These are phyloP conservation scores for Selenicereus undatus DNA, from an alignment of 148 eudicot genomes.

Conservation along the genomic window DNA sequence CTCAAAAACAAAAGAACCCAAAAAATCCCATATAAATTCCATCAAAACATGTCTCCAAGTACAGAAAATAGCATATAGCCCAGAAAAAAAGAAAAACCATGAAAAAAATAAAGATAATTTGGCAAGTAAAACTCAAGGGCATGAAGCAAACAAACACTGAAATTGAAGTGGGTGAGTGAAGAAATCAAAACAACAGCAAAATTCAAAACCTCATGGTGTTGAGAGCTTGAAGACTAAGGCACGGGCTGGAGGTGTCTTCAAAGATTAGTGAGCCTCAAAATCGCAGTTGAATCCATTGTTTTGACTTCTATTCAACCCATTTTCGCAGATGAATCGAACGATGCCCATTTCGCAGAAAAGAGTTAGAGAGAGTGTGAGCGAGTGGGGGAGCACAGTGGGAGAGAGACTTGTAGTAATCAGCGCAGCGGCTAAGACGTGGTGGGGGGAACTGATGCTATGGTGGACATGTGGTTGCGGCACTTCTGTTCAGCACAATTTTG, in stretches of 20 bases:
- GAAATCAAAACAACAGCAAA: not conserved
- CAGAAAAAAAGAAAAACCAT: not conserved
- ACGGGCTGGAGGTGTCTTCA: conserved; percentile 43
- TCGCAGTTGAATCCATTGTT: conserved; percentile 46
- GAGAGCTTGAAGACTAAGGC: conserved; percentile 19
- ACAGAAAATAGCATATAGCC: not conserved
- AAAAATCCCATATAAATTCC: not conserved
- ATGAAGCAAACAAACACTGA: not conserved
- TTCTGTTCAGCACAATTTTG: no score
- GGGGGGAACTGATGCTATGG: no score
- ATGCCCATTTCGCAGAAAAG: no score
- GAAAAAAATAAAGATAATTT: not conserved
- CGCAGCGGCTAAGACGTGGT: no score
- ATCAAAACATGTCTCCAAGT: not conserved
- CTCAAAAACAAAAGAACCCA: not conserved
- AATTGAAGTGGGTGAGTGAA: not conserved
- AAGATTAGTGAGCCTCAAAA: conserved; percentile 45
- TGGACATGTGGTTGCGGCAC: no score
- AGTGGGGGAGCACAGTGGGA: no score
- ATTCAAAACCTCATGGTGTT: conserved; percentile 8
- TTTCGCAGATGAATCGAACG: no score
- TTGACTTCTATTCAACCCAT: no score
- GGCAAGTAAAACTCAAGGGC: not conserved
- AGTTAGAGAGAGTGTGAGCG: no score
- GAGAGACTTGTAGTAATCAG: no score